Evolutionary conservation across 129 eudicot genomes (phyloP), one percentile per base, ranked within the genome.

Genomic region (Centella asiatica): DNA sequence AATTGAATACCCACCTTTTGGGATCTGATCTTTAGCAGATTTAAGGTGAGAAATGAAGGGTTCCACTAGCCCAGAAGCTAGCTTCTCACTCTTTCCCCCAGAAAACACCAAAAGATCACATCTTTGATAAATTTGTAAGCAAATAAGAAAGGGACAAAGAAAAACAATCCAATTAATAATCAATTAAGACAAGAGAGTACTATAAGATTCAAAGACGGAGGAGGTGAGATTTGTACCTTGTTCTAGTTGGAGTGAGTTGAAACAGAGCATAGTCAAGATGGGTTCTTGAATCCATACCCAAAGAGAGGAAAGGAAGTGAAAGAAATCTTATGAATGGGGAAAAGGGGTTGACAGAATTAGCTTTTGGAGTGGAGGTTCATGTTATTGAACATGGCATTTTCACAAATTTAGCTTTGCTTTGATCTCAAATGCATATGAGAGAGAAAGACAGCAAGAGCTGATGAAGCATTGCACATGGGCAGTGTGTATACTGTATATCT

Each of bases 1-100:
- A 56, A 92, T 82, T 26, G 99, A 92, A 70, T 92, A 92, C 59
- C 99, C 99, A 25, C 99, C 99, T 80, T 82, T 92, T 0, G 90
- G 78, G 68, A 92, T 84, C 78, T 92, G 95, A 80, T 87, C 96
- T 78, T 92, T 84, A 24, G 92, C 90, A 55, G 69, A 82, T 70
- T 85, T 77, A 71, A 92, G 72, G 72, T 92, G 99, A 62, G 88
- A 72, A 69, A 82, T 57, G 69, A 92, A 92, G 45, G 99, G 96
- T 52, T 87, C 96, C 75, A 92, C 85, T 12, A 92, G 77, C 70
- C 99, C 99, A 61, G 95, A 92, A 40, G 96, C 96, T 52, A 90
- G 39, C 77, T 90, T 90, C 90, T 90, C 95, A 66, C 60, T 87
- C 68, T 58, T 81, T 63, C 74, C 76, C 60, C 95, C 95, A 65